These are phyloP conservation scores for Rhizopus delemar DNA, from an alignment of 371 early-diverging fungal genomes.

Conservation along the genomic window DNA sequence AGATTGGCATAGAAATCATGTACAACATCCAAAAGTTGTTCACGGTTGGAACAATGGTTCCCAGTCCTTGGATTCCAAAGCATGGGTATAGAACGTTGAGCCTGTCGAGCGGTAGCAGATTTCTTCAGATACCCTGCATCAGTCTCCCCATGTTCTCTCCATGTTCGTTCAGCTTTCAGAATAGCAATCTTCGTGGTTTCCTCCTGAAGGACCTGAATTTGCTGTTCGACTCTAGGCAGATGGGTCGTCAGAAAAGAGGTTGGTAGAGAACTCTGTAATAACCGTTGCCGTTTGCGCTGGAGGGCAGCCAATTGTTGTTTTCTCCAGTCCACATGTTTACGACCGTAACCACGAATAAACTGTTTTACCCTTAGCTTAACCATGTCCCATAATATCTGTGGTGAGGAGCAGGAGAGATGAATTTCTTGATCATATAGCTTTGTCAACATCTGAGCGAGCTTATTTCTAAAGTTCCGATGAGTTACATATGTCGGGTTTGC, in stretches of 20 bases:
- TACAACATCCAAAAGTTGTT: constrained; percentile 2
- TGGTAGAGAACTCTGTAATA: not conserved
- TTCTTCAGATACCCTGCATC: constrained; percentile 6
- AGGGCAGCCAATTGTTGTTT: not conserved
- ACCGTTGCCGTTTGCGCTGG: constrained; percentile 3
- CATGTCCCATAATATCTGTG: not conserved
- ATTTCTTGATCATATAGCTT: not conserved
- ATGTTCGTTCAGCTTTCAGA: not conserved
- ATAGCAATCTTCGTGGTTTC: not conserved
- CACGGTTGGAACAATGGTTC: not conserved
- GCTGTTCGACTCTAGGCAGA: not conserved
- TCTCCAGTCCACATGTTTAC: not conserved
- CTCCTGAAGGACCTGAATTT: constrained; percentile 1
- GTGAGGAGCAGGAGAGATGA: not conserved
- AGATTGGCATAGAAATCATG: not conserved
- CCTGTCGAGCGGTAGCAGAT: not conserved
- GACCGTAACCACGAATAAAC: not conserved
- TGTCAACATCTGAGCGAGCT: not conserved
- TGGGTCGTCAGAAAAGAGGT: not conserved
- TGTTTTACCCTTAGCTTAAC: not conserved
- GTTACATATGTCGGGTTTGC: constrained; percentile 1
- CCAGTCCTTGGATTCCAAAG: not conserved
- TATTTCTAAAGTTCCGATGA: not conserved
- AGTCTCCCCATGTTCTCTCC: constrained; percentile 10
- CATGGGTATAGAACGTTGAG: not conserved